Percentiles rank a stretch among this genome's conserved stretches.
Evolutionary conservation across 176 grass and related monocot species (phyloP).

Genomic region (Oropetium thomaeum): DNA sequence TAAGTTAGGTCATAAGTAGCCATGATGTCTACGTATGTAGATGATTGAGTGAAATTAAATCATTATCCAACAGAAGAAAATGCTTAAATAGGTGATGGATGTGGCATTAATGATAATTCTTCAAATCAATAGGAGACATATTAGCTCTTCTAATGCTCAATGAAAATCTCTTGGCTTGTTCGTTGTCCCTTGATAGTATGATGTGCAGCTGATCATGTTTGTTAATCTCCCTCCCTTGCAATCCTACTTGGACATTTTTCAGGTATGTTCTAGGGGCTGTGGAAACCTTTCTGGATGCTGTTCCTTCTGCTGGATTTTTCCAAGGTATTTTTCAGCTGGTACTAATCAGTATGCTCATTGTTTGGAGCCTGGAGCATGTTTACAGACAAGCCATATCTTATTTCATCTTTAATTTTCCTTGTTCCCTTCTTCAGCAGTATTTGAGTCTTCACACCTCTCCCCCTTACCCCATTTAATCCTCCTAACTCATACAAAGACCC

Average conservation of each 20-base stretch:
- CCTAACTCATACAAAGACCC: neutral
- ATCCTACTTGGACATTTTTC: constrained; percentile 38
- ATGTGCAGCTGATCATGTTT: neutral
- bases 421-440: neutral
- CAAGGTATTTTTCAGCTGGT: constrained; percentile 46
- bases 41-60: neutral
- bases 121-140: neutral
- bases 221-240: neutral
- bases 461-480: too few relatives aligned
- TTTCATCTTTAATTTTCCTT: neutral
- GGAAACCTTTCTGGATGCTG: constrained; percentile 95
- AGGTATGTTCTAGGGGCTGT: constrained; percentile 99
- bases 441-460: neutral
- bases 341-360: constrained; percentile 15
- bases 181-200: neutral
- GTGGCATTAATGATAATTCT: constrained; percentile 8
- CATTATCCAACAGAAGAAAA: constrained; percentile 6
- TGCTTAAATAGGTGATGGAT: neutral
- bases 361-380: neutral
- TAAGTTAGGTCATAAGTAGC: neutral
- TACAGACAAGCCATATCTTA: neutral
- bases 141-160: neutral
- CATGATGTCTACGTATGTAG: neutral
- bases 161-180: neutral
- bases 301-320: constrained; percentile 93